phyloP scores from a whole-genome alignment of 495 filamentous ascomycete genomes.

The Astrothelium macrocarpum region DNA sequence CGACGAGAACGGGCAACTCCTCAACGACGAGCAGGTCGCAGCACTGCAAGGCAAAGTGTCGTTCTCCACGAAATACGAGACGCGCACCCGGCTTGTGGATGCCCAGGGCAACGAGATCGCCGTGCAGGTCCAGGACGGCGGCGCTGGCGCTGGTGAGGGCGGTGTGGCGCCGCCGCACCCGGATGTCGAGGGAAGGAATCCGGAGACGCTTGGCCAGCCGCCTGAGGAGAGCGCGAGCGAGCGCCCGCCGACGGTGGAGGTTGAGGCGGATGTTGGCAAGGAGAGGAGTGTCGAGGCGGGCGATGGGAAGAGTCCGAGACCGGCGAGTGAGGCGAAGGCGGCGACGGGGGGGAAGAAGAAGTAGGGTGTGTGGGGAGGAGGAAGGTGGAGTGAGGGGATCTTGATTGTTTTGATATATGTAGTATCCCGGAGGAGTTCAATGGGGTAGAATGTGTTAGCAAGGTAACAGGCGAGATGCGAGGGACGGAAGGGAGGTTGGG shows the following conservation, averaged over 20 bases:
- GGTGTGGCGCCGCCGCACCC: conserved; percentile 10
- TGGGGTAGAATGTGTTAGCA: background rate
- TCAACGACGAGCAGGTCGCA: conserved; percentile 74
- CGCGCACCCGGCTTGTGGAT: conserved; percentile 75
- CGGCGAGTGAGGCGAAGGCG: conserved; percentile 67
- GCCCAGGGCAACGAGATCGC: conserved; percentile 58
- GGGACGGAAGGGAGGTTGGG: background rate
- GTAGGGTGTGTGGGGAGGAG: conserved; percentile 1
- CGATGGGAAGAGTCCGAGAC: conserved; percentile 49
- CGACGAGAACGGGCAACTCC: conserved; percentile 83
- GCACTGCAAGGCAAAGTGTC: conserved; percentile 82
- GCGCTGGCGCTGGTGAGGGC: background rate
- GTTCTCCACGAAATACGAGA: conserved; percentile 91
- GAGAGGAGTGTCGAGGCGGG: conserved; percentile 51
- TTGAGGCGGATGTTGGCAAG: conserved; percentile 48
- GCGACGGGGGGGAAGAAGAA: conserved; percentile 37
- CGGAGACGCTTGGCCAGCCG: conserved; percentile 11
- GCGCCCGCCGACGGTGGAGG: conserved; percentile 32
- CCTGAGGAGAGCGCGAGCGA: conserved; percentile 21
- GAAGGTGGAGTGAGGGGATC: background rate
- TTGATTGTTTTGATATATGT: background rate
- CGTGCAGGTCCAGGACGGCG: conserved; percentile 26
- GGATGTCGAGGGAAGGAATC: conserved; percentile 13
- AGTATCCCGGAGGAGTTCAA: background rate
- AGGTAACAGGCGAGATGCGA: background rate